A percentile compares a stretch with the other conserved stretches of the same genome.
Conservation (phyloP, 23 red algal genomes). For the Agarophyton chilense region DNA sequence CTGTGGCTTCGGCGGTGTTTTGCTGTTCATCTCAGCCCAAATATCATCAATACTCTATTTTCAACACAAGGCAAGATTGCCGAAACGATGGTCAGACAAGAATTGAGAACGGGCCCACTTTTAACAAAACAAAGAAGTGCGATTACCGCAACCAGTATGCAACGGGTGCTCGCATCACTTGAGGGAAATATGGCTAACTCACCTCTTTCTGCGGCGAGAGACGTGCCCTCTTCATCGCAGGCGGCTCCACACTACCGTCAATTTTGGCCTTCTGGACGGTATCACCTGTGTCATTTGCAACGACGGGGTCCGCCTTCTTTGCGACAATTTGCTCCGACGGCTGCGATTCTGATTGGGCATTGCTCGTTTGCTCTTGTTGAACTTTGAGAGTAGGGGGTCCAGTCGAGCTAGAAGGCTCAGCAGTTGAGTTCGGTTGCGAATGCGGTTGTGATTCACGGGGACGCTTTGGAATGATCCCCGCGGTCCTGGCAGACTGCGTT, state of each 20-base stretch:
- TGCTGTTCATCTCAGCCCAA: constrained; percentile 59
- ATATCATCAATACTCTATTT: constrained; percentile 53
- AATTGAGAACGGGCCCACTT: background rate
- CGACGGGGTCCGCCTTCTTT: background rate
- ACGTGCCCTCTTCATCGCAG: constrained; percentile 2
- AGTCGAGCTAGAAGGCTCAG: background rate
- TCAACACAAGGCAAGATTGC: background rate
- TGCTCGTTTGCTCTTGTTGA: background rate
- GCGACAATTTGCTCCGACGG: background rate
- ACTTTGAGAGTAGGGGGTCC: background rate
- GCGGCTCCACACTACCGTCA: background rate
- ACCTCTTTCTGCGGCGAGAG: background rate
- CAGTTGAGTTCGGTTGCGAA: background rate
- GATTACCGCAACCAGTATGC: background rate
- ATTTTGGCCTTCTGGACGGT: background rate
- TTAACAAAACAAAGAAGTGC: background rate
- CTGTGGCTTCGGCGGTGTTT: background rate
- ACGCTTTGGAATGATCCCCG: background rate
- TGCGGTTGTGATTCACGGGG: background rate
- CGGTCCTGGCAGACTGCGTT: background rate
- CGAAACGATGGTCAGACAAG: background rate
- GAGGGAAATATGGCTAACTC: background rate
- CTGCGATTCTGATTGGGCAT: background rate
- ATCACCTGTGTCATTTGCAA: background rate
- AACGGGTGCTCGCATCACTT: background rate